Percentiles rank a stretch among this genome's conserved stretches.
Conservation (phyloP, 1,284 basidiomycete genomes). For the Ceratobasidium sp. region DNA sequence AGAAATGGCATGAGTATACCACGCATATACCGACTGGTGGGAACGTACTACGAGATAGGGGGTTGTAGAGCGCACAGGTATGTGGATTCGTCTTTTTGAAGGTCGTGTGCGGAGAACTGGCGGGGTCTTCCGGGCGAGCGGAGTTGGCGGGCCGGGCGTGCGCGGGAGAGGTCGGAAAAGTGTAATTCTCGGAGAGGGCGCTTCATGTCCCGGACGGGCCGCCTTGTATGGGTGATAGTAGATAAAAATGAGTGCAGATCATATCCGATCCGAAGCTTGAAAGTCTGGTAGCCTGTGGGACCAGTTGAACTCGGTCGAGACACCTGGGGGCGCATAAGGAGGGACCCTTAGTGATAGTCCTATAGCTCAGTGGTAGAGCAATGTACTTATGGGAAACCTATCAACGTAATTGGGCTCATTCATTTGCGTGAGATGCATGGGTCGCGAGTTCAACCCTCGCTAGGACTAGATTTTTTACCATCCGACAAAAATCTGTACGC, state of each 20-base stretch:
- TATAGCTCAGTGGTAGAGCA: conserved; percentile 47
- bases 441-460: conserved; percentile 47
- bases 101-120: conserved; percentile 7
- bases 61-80: not conserved
- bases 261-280: conserved; percentile 18
- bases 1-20: not conserved
- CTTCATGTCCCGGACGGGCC: conserved; percentile 33
- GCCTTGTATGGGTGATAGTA: not conserved
- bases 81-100: conserved; percentile 36
- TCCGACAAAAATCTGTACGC: not conserved
- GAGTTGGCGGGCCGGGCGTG: conserved; percentile 43
- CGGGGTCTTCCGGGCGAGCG: conserved; percentile 35
- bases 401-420: conserved; percentile 37
- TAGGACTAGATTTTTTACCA: conserved; percentile 34
- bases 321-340: not conserved
- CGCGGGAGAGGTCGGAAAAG: conserved; percentile 37
- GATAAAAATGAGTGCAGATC: conserved; percentile 12
- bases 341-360: conserved; percentile 44
- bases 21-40: not conserved
- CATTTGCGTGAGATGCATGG: conserved; percentile 41
- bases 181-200: conserved; percentile 16
- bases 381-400: conserved; percentile 47
- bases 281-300: not conserved
- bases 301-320: not conserved
- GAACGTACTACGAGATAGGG: not conserved